phyloP scores from a whole-genome alignment of 306 rosid genomes.

The Myrica gale region DNA sequence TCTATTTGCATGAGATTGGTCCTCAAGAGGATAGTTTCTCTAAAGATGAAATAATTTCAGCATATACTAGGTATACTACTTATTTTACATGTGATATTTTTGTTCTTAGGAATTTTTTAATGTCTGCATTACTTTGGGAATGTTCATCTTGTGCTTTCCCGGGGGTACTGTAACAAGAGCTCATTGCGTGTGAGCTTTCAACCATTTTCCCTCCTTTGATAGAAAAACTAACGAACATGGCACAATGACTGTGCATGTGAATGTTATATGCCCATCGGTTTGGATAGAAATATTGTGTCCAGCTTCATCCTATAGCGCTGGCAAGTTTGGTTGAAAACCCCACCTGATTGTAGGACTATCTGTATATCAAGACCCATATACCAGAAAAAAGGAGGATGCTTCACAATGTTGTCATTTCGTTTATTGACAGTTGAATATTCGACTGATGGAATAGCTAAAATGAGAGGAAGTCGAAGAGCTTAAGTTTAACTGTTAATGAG shows the following conservation, averaged over 20 bases:
- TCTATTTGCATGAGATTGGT: slow-evolving; percentile 91
- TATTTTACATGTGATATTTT: not conserved
- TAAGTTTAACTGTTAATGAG: too few relatives aligned
- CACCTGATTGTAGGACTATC: not conserved
- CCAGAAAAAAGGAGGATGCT: not conserved
- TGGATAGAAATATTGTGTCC: not conserved
- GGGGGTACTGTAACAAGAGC: not conserved
- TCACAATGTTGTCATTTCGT: not conserved
- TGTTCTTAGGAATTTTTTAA: not conserved
- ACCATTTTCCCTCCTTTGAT: not conserved
- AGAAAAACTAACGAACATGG: not conserved
- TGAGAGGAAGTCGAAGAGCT: not conserved
- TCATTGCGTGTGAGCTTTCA: not conserved
- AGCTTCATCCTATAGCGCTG: not conserved
- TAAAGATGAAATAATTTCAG: slow-evolving; percentile 96
- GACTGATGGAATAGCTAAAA: not conserved
- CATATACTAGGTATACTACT: slow-evolving; percentile 67
- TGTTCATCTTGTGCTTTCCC: not conserved
- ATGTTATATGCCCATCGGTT: not conserved
- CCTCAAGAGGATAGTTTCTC: slow-evolving; percentile 89
- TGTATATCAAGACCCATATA: not conserved
- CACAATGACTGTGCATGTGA: not conserved
- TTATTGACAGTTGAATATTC: not conserved
- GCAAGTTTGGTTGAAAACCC: not conserved
- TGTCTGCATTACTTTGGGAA: not conserved